A percentile compares a stretch with the other conserved stretches of the same genome.
Conservation (phyloP, 1,284 basidiomycete genomes). For the Apiotrichum laibachii region DNA sequence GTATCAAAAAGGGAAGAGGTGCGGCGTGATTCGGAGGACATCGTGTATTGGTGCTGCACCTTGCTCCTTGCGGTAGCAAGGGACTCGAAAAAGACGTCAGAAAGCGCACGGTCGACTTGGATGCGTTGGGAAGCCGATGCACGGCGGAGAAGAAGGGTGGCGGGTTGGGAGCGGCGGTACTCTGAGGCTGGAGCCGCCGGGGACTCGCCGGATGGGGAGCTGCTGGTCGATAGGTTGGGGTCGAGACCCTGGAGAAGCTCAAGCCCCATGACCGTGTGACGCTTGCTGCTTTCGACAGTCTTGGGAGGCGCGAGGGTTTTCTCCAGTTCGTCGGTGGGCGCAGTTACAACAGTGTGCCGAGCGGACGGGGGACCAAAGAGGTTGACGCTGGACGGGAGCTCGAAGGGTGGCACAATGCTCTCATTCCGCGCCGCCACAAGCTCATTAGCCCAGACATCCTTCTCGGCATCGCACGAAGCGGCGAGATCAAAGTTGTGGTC, state of each 20-base stretch:
- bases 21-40: conserved; percentile 25
- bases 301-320: background rate
- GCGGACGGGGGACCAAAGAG: conserved; percentile 1
- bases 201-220: background rate
- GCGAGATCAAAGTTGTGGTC: conserved; percentile 76
- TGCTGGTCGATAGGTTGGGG: background rate
- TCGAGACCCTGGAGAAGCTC: conserved; percentile 1
- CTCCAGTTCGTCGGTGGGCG: background rate
- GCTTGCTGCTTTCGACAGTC: conserved; percentile 4
- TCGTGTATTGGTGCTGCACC: conserved; percentile 35
- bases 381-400: conserved; percentile 46
- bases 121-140: conserved; percentile 66
- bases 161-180: conserved; percentile 24
- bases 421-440: conserved; percentile 55
- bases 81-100: conserved; percentile 51
- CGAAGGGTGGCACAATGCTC: conserved; percentile 43
- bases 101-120: conserved; percentile 49
- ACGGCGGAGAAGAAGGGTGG: conserved; percentile 63
- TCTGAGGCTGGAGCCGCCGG: conserved; percentile 2
- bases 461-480: conserved; percentile 72
- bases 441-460: conserved; percentile 73
- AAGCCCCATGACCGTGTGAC: conserved; percentile 10
- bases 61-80: conserved; percentile 47
- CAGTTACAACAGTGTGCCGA: background rate
- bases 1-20: conserved; percentile 31